Base-by-base conservation (phyloP, 1,139 yeast genomes). In the Scheffersomyces stambukii region DNA sequence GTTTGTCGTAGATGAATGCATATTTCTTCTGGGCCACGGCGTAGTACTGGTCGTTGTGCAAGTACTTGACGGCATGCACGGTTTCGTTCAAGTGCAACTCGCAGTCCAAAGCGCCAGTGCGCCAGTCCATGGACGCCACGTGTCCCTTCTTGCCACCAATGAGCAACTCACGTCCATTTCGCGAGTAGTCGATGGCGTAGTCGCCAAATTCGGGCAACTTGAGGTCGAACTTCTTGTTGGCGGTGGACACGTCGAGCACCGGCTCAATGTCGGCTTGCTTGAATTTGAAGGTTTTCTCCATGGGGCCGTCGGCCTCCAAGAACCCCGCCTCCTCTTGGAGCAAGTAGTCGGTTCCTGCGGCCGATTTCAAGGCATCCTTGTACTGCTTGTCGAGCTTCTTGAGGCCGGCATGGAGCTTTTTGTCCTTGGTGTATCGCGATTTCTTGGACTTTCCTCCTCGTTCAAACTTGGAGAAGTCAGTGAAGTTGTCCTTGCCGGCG, bases 21-120 rank as follows among this genome's bases (percentile, higher is more conserved):
- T 91, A 85, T 54, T 88, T 89, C 59, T 88, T 89, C 59, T 93
- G 99, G 1, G 99, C 98, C 10, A 81, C 96, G 0, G 98, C 99
- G 60, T 85, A 89, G 55, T 71, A 88, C 57, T 89, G 96, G 49
- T 88, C 95, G 50, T 82, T 86, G 48, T 91, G 96, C 40, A 93
- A 65, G 60, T 81, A 88, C 47, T 88, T 83, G 22, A 89, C 96
- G 2, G 89, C 94, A 48, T 85, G 75, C 7, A 88, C 85, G 0
- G 97, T 86, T 57, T 93, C 98, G 45, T 82, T 81, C 16, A 93
- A 64, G 49, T 85, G 77, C 31, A 93, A 57, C 54, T 93, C 99
- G 30, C 94, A 78, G 35, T 77, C 81, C 25, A 91, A 60, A 25
- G 64, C 66, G 8, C 98, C 97, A 25, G 79, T 77, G 52, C 94